Percentiles rank a stretch among this genome's conserved stretches.
Conservation (phyloP, 805 yeast genomes). For the Candida sonorensis region DNA sequence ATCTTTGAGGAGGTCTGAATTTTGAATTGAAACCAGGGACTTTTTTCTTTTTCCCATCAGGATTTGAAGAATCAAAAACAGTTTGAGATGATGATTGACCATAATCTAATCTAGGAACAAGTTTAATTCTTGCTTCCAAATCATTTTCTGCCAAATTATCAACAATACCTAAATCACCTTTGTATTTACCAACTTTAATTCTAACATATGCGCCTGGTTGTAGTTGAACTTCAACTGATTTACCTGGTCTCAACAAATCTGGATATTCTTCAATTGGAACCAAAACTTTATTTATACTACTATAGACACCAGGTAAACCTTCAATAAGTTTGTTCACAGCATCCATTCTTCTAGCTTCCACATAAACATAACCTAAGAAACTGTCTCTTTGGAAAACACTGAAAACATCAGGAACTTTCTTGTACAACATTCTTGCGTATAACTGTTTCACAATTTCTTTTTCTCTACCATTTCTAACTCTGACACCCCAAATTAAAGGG, state of each 20-base stretch:
- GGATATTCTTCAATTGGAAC: constrained; percentile 97
- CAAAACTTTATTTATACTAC: constrained; percentile 57
- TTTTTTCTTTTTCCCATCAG: constrained; percentile 29
- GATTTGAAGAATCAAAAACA: constrained; percentile 15
- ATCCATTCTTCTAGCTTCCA: constrained; percentile 90
- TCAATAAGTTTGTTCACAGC: constrained; percentile 84
- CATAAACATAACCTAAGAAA: constrained; percentile 84
- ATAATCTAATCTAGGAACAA: constrained; percentile 91
- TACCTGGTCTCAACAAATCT: constrained; percentile 82
- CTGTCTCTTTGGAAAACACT: constrained; percentile 93
- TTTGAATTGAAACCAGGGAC: constrained; percentile 47
- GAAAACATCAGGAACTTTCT: constrained; percentile 70
- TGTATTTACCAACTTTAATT: constrained; percentile 83
- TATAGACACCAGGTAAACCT: constrained; percentile 83
- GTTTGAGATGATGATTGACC: constrained; percentile 46
- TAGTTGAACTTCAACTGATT: constrained; percentile 78
- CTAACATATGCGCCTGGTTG: constrained; percentile 92
- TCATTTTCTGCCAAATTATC: constrained; percentile 93
- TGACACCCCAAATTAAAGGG: constrained; percentile 92
- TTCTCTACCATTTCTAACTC: constrained; percentile 90
- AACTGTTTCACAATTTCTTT: constrained; percentile 83
- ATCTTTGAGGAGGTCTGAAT: constrained; percentile 74
- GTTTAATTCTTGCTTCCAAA: constrained; percentile 84
- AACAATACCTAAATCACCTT: constrained; percentile 88
- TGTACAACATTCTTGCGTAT: constrained; percentile 75